phyloP scores from a whole-genome alignment of 192 early-diverging fungal species.

The Podila verticillata region DNA sequence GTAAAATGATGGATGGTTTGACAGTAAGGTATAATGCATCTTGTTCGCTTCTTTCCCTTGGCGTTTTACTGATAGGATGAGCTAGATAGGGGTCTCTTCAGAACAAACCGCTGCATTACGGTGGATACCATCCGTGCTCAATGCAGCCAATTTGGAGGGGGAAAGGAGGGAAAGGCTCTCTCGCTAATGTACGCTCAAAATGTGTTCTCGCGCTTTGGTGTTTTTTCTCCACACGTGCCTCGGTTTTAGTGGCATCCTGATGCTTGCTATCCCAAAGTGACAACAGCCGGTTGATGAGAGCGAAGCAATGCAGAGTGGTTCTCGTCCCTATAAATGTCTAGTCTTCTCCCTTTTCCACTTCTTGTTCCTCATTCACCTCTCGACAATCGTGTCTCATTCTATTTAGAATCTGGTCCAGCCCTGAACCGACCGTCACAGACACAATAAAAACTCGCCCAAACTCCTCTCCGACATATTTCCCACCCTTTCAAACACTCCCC shows the following conservation, averaged over 20 bases:
- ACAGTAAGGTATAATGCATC: too few relatives aligned
- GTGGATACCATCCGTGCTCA: too few relatives aligned
- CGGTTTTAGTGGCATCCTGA: too few relatives aligned
- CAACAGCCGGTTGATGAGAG: neutral
- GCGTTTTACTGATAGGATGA: neutral
- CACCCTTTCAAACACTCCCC: neutral
- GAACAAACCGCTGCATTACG: too few relatives aligned
- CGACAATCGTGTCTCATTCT: neutral
- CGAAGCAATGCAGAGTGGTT: neutral
- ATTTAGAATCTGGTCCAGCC: neutral
- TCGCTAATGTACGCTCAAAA: neutral
- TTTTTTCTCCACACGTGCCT: too few relatives aligned
- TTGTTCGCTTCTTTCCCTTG: neutral
- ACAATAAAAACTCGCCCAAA: too few relatives aligned
- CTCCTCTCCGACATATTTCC: too few relatives aligned
- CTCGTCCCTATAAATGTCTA: neutral
- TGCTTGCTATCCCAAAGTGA: constrained; percentile 19
- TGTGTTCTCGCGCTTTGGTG: too few relatives aligned
- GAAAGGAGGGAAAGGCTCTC: neutral
- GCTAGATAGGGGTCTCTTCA: too few relatives aligned
- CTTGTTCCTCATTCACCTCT: neutral
- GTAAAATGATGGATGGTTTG: too few relatives aligned
- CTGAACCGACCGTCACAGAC: too few relatives aligned
- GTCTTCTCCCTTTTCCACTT: neutral
- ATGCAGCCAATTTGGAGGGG: too few relatives aligned